Conservation (phyloP, 73 alveolate species). For the Tetrahymena borealis region DNA sequence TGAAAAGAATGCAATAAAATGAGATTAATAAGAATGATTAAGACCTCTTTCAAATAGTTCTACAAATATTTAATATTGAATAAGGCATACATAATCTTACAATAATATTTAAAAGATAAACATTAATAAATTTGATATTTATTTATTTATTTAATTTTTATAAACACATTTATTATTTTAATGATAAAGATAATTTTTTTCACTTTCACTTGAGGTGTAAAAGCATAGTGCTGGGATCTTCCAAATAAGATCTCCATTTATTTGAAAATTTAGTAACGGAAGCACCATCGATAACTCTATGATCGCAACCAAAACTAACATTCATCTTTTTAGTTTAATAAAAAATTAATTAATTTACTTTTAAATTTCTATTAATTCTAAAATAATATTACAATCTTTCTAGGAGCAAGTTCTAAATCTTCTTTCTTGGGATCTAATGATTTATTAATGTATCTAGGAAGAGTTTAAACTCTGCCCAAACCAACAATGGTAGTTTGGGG, state of each 20-base stretch:
- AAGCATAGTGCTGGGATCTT: conserved; percentile 76
- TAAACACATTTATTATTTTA: neutral
- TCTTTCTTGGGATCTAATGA: conserved; percentile 2
- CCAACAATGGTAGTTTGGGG: conserved; percentile 81
- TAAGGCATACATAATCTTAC: too few species aligned
- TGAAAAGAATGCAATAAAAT: too few species aligned
- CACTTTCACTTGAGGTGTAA: conserved; percentile 39
- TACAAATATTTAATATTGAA: too few species aligned
- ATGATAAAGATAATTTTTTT: neutral
- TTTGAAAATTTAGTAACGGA: conserved; percentile 70
- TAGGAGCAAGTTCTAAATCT: conserved; percentile 25
- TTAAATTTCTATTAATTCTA: neutral
- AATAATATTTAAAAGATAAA: too few species aligned
- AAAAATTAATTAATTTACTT: too few species aligned
- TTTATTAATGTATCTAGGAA: conserved; percentile 23
- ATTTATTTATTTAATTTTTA: neutral
- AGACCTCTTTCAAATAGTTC: too few species aligned
- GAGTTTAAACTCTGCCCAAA: conserved; percentile 66
- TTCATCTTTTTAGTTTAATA: conserved; percentile 22
- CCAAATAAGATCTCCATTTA: conserved; percentile 52
- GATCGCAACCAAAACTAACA: conserved; percentile 74
- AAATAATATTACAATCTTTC: conserved; percentile 9
- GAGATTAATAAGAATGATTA: too few species aligned
- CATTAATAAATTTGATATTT: neutral
- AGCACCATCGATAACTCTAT: conserved; percentile 87